Evolutionary conservation across 2,329 filamentous ascomycete species (phyloP).

Genomic region (Microdochium trichocladiopsis): DNA sequence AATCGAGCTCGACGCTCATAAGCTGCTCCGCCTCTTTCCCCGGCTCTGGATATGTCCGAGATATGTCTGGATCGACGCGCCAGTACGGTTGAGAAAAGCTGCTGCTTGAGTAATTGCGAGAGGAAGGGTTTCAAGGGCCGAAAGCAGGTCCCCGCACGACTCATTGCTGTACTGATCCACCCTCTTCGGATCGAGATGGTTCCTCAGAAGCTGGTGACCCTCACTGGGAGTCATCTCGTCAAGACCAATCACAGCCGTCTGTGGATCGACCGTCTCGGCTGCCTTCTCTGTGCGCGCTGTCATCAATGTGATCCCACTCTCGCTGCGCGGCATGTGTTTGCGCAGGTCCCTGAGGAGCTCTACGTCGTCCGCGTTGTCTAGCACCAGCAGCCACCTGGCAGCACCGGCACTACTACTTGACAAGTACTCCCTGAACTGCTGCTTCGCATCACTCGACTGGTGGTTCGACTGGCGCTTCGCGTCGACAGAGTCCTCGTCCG

Average conservation of each 20-base stretch:
- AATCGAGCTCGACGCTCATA: slow-evolving; percentile 24
- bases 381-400: slow-evolving; percentile 30
- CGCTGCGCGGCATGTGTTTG: slow-evolving; percentile 22
- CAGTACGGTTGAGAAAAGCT: slow-evolving; percentile 28
- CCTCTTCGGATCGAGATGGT: slow-evolving; percentile 11
- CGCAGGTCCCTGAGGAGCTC: slow-evolving; percentile 19
- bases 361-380: slow-evolving; percentile 36
- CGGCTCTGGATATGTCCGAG: slow-evolving; percentile 21
- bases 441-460: slow-evolving; percentile 18
- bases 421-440: slow-evolving; percentile 24
- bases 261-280: slow-evolving; percentile 16
- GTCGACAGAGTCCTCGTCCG: no score
- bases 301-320: slow-evolving; percentile 23
- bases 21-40: slow-evolving; percentile 20
- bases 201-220: slow-evolving; percentile 17
- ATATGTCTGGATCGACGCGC: slow-evolving; percentile 20
- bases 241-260: slow-evolving; percentile 19
- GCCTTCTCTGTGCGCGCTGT: slow-evolving; percentile 28
- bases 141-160: slow-evolving; percentile 13
- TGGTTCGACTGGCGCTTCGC: slow-evolving; percentile 20
- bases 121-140: slow-evolving; percentile 28
- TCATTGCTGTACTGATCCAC: slow-evolving; percentile 7
- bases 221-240: slow-evolving; percentile 17
- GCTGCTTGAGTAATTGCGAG: slow-evolving; percentile 30
- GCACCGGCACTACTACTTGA: slow-evolving; percentile 11